Conservation (phyloP, 257 asterid species). For the Jasminum sambac region DNA sequence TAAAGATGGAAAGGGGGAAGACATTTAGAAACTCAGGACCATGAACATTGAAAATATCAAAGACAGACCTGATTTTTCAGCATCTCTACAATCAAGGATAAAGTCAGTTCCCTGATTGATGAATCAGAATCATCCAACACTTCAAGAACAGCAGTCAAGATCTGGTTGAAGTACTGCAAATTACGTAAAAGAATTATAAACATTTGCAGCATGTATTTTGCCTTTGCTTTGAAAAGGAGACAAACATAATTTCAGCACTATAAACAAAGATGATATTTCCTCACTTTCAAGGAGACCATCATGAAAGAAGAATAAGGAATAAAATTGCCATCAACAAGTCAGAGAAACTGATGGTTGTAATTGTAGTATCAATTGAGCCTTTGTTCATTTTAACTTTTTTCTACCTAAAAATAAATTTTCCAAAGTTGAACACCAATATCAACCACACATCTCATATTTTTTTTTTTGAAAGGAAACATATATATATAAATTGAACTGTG, state of each 20-base stretch:
- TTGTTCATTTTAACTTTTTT: too few relatives aligned
- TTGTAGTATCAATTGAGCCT: not conserved
- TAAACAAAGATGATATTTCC: slow-evolving; percentile 3
- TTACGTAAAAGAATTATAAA: slow-evolving; percentile 20
- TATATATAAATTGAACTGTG: too few relatives aligned
- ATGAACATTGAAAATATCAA: slow-evolving; percentile 9
- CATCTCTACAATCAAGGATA: slow-evolving; percentile 78
- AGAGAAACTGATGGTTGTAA: not conserved
- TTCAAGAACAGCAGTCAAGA: slow-evolving; percentile 85
- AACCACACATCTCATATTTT: too few relatives aligned
- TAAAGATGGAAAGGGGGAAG: slow-evolving; percentile 2
- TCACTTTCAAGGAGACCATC: not conserved
- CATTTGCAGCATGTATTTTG: slow-evolving; percentile 14
- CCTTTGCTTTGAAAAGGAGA: slow-evolving; percentile 3
- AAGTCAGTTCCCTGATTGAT: slow-evolving; percentile 75
- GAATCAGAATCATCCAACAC: slow-evolving; percentile 89
- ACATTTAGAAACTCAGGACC: not conserved
- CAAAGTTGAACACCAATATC: too few relatives aligned
- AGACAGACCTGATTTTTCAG: slow-evolving; percentile 84
- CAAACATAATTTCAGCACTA: slow-evolving; percentile 1
- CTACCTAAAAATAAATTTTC: too few relatives aligned
- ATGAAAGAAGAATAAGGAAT: not conserved
- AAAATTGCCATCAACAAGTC: not conserved
- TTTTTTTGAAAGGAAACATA: too few relatives aligned
- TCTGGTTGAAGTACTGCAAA: slow-evolving; percentile 95